Evolutionary conservation across 306 rosid genomes (phyloP), one percentile per base, ranked within the genome.

Genomic region (Prunus persica): DNA sequence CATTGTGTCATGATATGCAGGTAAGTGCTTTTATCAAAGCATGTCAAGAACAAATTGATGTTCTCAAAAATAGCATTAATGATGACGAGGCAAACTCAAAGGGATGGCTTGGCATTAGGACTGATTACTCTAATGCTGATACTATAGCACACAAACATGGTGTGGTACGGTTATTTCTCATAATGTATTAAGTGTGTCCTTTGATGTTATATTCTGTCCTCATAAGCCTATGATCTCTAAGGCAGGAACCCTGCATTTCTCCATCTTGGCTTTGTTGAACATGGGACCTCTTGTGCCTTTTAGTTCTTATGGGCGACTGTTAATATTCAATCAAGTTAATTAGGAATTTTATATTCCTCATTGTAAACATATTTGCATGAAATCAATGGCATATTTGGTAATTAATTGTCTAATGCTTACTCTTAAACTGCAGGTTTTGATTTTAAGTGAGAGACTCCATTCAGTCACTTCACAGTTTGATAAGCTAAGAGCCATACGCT

Each of bases 121-220:
- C 74, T 15, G 85, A 89, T 61, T 87, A 82, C 83, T 78, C 96
- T 68, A 95, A 91, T 78, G 97, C 85, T 2, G 98, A 95, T 81
- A 92, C 88, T 14, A 81, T 89, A 69, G 97, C 97, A 34, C 98
- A 95, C 92, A 95, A 95, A 85, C 99, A 95, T 84, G 99, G 99
- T 52, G 99, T 95, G 99, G 99, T 95, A 86, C 54, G 96, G 69
- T 67, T 78, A 77, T 65, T 61, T 20, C 50, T 75, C 61, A 55
- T 73, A 65, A 18, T 73, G 3, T 46, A 46, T 60, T 6, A 47
- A 58, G 25, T 45, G 43, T 14, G 34, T 60, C 19, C 16, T 15
- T 16, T 15, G 30, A 43, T 46, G 45, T 15, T 46, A 3, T 58
- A 18, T 49, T 43, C 10, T 16, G 12, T 65, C 22, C 8, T 19